These are phyloP conservation scores for Pichia sp. DNA, from an alignment of 1,139 yeast genomes.

Conservation along the genomic window DNA sequence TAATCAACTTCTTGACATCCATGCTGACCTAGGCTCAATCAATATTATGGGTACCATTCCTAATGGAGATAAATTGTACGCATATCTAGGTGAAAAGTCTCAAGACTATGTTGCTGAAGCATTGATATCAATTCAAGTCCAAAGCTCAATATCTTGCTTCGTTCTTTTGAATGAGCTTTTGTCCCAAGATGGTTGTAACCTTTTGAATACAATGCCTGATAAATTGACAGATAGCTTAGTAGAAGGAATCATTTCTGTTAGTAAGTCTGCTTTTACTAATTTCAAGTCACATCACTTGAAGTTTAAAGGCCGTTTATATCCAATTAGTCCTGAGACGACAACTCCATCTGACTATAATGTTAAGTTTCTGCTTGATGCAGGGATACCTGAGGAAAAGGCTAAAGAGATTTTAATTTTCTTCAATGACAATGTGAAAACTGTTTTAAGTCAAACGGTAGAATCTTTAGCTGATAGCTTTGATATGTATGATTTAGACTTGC, in stretches of 20 bases:
- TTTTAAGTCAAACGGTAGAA: constrained; percentile 20
- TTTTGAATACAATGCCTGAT: constrained; percentile 17
- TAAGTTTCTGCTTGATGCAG: constrained; percentile 40
- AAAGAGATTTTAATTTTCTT: constrained; percentile 31
- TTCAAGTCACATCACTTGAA: constrained; percentile 23
- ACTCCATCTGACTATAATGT: constrained; percentile 46
- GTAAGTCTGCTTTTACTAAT: constrained; percentile 30
- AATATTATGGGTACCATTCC: constrained; percentile 19
- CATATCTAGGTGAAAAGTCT: constrained; percentile 16
- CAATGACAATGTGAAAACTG: constrained; percentile 18
- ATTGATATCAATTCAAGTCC: constrained; percentile 34
- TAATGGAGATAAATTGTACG: constrained; percentile 19
- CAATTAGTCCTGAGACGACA: constrained; percentile 42
- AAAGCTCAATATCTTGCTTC: constrained; percentile 35
- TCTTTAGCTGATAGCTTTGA: constrained; percentile 24
- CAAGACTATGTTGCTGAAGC: constrained; percentile 24
- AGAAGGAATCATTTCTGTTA: constrained; percentile 34
- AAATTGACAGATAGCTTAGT: constrained; percentile 31
- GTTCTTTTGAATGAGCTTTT: constrained; percentile 32
- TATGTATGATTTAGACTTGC: constrained; percentile 21
- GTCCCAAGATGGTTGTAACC: constrained; percentile 23
- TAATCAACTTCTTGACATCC: constrained; percentile 20
- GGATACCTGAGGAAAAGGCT: constrained; percentile 36
- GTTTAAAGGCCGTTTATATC: constrained; percentile 34
- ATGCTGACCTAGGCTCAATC: constrained; percentile 18